These are phyloP conservation scores for Akebia trifoliata DNA, from an alignment of 164 flowering plant species.

Conservation along the genomic window DNA sequence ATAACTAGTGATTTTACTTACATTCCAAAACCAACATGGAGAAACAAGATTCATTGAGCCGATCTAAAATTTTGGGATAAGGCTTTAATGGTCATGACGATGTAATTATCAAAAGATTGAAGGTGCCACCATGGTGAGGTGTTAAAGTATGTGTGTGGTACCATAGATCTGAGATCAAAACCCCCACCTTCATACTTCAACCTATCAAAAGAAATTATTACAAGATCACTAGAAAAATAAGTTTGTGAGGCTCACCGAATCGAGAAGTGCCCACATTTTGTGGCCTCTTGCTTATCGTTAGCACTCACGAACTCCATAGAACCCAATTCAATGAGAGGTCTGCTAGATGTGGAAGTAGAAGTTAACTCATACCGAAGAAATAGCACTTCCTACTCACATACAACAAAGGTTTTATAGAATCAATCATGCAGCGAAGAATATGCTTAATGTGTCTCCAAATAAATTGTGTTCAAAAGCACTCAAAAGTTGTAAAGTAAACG, in stretches of 20 bases:
- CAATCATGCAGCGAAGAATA: background rate
- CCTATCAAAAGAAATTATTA: background rate
- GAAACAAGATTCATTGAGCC: too few species aligned
- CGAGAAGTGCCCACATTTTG: constrained; percentile 47
- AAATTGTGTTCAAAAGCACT: background rate
- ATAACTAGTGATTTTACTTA: too few species aligned
- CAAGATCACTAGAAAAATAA: background rate
- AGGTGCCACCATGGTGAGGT: too few species aligned
- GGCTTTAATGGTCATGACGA: too few species aligned
- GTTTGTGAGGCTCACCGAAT: constrained; percentile 39
- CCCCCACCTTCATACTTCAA: too few species aligned
- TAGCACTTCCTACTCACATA: constrained; percentile 3
- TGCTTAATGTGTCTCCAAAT: background rate
- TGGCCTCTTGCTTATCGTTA: constrained; percentile 18
- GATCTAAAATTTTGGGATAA: too few species aligned
- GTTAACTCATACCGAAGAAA: constrained; percentile 5
- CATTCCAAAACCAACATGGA: too few species aligned
- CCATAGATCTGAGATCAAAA: too few species aligned
- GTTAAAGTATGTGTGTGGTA: too few species aligned
- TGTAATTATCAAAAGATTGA: too few species aligned
- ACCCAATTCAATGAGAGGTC: constrained; percentile 27
- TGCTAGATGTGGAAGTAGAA: constrained; percentile 17
- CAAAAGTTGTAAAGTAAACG: background rate
- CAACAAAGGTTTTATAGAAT: background rate
- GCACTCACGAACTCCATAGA: constrained; percentile 29